Base-by-base conservation (phyloP, 192 early-diverging fungal species). In the Backusella tuberculispora region DNA sequence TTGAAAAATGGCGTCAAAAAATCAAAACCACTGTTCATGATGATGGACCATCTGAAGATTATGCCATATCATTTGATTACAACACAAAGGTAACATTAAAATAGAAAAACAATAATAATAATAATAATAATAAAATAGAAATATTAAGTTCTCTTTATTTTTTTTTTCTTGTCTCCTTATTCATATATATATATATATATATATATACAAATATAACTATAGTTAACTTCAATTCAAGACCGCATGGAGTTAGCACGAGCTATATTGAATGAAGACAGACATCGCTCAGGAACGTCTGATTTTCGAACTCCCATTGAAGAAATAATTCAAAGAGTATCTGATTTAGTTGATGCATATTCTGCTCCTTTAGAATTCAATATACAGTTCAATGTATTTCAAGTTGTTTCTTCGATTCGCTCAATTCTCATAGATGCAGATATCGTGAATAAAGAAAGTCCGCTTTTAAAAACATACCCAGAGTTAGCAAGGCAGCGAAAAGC, bases 381-480 rank as follows among this genome's bases (percentile, higher is more conserved):
- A 26, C 66, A 76, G 15, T n/a, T 76, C n/a, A 10, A 34, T 19
- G 56, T 70, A 3, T 76, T 76, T 53, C 74, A 69, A 26, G 74
- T 76, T 6, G 68, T 76, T 26, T 76, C 66, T 6, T 69, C 74
- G 12, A 70, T 76, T 63, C 66, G 74, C 3, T 69, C 74, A 15
- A 56, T 76, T 14, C 37, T 76, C 45, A 70, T 67, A 53, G 66
- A 67, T 10, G 74, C 74, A 21, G 56, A 76, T 19, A 70, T 68
- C 8, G 74, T 81, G 5, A 69, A 44, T 38, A 81, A 81, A 40
- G 80, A 81, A 42, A 73, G 70, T n/a, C 80, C 80, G 63, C 68
- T 81, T 26, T 60, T 81, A n/a, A 67, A 73, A 24, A 44, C 44
- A 19, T 76, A 42, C 53, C 80, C 80, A 19, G 80, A 77, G 70